Evolutionary conservation across 2,329 filamentous ascomycete species (phyloP), one percentile per base, ranked within the genome.

Genomic region (Ramularia collo-cygni): DNA sequence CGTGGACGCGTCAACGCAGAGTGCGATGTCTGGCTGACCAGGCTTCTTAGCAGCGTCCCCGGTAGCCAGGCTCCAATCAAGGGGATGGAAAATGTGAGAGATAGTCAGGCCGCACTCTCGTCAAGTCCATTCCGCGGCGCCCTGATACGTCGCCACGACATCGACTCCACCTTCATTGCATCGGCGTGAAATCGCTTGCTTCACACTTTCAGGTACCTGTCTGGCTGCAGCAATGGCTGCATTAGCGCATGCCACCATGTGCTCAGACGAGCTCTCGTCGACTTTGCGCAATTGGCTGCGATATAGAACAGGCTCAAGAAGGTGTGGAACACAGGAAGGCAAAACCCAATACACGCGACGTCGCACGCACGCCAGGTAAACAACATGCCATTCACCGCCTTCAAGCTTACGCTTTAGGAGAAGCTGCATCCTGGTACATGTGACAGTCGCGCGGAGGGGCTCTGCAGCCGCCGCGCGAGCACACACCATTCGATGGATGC

Each of bases 391-490:
- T 41, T 48, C 41, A 43, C 42, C 45, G 42, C 46, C 39, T 33
- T 18, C 16, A 37, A 37, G 44, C 44, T 36, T 33, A 38, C 40
- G 47, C 46, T 48, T 46, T 31, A 40, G 43, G 36, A 44, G 41
- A 40, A 44, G 46, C 46, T 46, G 38, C 35, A 49, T 46, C 40
- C 46, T 35, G 28, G 31, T 32, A 46, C 43, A 44, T 51, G 42
- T 43, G 40, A 48, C 16, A 33, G 21, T 24, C 21, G 6, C 21
- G 21, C 21, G 21, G 21, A 8, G 16, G 31, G 19, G 16, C 31
- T 33, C n/a, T 33, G 31, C 31, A 18, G 13, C 19, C 13, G 29
- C 29, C 14, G 31, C 31, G 31, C 12, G n/a, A 16, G 15, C 28
- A 31, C n/a, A n/a, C n/a, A n/a, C n/a, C n/a, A n/a, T 13, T 14